These are phyloP conservation scores for Haematococcus lacustris DNA, from an alignment of 139 green algal genomes.

Conservation along the genomic window DNA sequence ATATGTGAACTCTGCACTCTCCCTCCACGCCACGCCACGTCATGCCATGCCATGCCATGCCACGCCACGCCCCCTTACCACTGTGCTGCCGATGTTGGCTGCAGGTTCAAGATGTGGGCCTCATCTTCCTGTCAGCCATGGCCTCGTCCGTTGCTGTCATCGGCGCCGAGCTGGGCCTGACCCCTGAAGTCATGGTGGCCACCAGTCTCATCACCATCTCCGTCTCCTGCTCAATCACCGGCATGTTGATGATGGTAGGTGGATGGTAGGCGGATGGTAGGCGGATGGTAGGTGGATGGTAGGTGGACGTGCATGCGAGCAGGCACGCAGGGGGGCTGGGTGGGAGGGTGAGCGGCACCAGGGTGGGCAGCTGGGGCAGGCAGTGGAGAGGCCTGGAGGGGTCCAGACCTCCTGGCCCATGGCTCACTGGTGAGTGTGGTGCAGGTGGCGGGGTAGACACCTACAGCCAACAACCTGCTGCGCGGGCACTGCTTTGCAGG, in stretches of 20 bases:
- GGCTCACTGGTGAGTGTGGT: too few relatives aligned
- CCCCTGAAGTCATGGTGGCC: constrained; percentile 30
- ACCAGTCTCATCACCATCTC: constrained; percentile 57
- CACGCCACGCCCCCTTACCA: neutral
- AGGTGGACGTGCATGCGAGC: too few relatives aligned
- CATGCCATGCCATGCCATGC: neutral
- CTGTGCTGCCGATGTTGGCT: neutral
- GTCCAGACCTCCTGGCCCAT: too few relatives aligned
- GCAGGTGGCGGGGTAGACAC: neutral
- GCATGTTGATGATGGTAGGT: constrained; percentile 53
- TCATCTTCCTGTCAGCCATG: constrained; percentile 62
- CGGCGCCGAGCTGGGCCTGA: constrained; percentile 7
- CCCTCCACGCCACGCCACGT: too few relatives aligned
- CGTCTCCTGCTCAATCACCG: constrained; percentile 51
- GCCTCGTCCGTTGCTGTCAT: constrained; percentile 47
- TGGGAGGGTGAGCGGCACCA: neutral
- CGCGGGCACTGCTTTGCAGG: neutral
- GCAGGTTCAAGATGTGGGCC: neutral
- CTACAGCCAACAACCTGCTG: neutral
- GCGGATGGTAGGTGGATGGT: too few relatives aligned
- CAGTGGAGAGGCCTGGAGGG: neutral
- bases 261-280: too few relatives aligned
- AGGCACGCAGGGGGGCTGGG: too few relatives aligned
- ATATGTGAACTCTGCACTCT: too few relatives aligned
- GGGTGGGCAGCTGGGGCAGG: neutral